Base-by-base conservation (phyloP, 1,284 basidiomycete species). In the Singerocomus inundabilis region DNA sequence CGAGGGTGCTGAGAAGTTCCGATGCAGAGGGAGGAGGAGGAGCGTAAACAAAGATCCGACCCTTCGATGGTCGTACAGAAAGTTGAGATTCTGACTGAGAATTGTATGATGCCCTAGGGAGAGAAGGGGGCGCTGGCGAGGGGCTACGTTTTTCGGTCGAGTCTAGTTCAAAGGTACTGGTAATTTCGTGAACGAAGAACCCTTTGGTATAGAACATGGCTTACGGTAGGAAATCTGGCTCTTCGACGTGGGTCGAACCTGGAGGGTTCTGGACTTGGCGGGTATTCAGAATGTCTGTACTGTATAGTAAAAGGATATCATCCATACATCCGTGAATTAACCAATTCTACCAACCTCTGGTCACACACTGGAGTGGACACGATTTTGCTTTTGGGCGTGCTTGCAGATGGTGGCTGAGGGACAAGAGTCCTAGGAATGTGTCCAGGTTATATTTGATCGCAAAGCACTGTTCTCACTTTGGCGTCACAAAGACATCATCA, bases 1-100 rank as follows among this genome's bases (percentile, higher is more conserved):
- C 79, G 35, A 90, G 67, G 24, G 75, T 80, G 4, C 63, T 63
- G 11, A 81, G 51, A 0, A 96, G 74, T 10, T 83, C 72, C 0
- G 67, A 60, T 3, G 66, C 48, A 2, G 78, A 70, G 2, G 92
- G 92, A 0, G 91, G 84, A 6, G 68, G 55, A 4, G 60, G 49
- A 3, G 69, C 63, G 57, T 86, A 93, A 25, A 71, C 60, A 68
- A 60, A 46, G 7, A 39, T 33, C 5, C 44, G 53, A 37, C 57
- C 42, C 6, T 32, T 47, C 3, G 26, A 46, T 6, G 38, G 28
- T 1, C 11, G 28, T 11, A 24, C n/a, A 4, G 42, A 41, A 15
- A 51, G 37, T 11, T 49, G 61, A 21, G 59, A 43, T 18, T 6
- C 31, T 2, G 21, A 5, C 37, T 39, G 51, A n/a, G 51, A 54